These are phyloP conservation scores for Coprinellus micaceus DNA, from an alignment of 768 basidiomycete species.

Conservation along the genomic window DNA sequence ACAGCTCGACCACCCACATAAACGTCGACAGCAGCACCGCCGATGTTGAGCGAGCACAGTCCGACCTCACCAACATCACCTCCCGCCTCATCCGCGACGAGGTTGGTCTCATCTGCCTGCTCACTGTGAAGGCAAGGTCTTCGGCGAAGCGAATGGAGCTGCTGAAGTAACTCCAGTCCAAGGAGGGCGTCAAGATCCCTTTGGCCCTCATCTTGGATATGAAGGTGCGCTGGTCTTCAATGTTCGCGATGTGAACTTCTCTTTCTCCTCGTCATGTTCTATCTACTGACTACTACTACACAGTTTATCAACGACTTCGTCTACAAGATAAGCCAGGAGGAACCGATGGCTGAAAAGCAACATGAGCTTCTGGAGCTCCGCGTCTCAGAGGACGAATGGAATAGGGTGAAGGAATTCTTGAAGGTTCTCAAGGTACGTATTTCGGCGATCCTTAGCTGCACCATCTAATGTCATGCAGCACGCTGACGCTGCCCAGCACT, in stretches of 20 bases:
- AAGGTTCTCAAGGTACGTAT: conserved; percentile 21
- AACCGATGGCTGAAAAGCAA: conserved; percentile 22
- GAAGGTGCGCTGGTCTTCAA: conserved; percentile 30
- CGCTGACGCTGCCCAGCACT: conserved; percentile 29
- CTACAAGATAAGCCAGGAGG: conserved; percentile 19
- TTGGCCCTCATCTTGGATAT: conserved; percentile 26
- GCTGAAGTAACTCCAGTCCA: conserved; percentile 16
- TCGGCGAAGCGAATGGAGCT: conserved; percentile 22
- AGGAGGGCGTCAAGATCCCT: not conserved
- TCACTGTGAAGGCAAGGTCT: conserved; percentile 14
- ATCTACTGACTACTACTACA: not conserved
- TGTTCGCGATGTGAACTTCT: conserved; percentile 23
- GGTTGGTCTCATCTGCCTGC: conserved; percentile 1
- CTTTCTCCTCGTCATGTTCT: not conserved
- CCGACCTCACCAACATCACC: not conserved
- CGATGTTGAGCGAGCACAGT: not conserved
- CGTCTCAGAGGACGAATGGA: conserved; percentile 23
- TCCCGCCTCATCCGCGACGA: conserved; percentile 20
- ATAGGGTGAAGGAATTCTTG: conserved; percentile 15
- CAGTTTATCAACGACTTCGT: conserved; percentile 25
- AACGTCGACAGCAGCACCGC: conserved; percentile 11
- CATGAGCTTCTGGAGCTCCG: conserved; percentile 17
- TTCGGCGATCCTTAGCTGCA: not conserved
- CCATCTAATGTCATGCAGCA: conserved; percentile 14
- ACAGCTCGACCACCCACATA: conserved; percentile 22